Evolutionary conservation across 2,329 filamentous ascomycete genomes (phyloP).

Genomic region (Fusarium hostae): DNA sequence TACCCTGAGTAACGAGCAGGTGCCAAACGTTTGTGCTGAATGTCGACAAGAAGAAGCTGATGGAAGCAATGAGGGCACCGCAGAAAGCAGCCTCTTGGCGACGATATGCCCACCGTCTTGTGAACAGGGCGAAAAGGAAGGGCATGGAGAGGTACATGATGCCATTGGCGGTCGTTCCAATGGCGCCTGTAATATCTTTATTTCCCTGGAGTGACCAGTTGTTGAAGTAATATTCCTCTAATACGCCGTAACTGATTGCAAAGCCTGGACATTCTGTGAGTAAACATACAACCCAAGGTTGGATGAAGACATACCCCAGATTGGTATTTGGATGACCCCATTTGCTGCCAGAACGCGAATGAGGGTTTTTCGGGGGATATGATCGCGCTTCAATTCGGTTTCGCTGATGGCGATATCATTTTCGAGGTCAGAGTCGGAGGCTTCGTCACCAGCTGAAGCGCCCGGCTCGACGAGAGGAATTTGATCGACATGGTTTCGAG

Average conservation of each 20-base stretch:
- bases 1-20: not conserved
- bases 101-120: not conserved
- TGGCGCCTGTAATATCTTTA: not conserved
- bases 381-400: not conserved
- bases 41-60: not conserved
- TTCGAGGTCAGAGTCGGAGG: not conserved
- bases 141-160: constrained; percentile 9
- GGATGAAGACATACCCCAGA: not conserved
- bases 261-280: not conserved
- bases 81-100: not conserved
- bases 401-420: not conserved
- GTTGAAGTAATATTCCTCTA: constrained; percentile 3
- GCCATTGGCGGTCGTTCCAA: not conserved
- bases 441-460: not conserved
- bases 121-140: constrained; percentile 1
- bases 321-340: not conserved
- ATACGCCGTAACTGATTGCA: not conserved
- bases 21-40: constrained; percentile 1
- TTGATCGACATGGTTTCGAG: not conserved
- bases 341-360: not conserved
- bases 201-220: not conserved
- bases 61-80: not conserved
- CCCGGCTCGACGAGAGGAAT: not conserved
- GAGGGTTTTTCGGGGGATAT: not conserved
- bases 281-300: rapidly evolving